phyloP scores from a whole-genome alignment of 306 rosid genomes.

The Arachis stenosperma region DNA sequence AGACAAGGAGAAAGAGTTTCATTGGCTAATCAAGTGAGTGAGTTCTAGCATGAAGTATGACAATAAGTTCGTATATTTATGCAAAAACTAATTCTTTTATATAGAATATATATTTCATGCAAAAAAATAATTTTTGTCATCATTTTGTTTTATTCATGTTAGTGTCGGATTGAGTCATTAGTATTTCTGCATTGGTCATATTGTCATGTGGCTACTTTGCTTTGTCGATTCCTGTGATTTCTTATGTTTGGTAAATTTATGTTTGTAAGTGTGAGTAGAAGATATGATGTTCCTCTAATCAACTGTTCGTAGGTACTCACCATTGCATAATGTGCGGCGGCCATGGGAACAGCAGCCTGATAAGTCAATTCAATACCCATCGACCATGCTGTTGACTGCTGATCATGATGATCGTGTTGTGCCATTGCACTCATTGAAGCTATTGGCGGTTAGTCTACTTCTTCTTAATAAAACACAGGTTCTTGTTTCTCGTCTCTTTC shows the following conservation, averaged over 20 bases:
- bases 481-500: neutral
- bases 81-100: conserved; percentile 2
- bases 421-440: conserved; percentile 84
- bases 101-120: too few species aligned
- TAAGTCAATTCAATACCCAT: conserved; percentile 72
- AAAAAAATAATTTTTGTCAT: too few species aligned
- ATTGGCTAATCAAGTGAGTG: conserved; percentile 85
- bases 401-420: conserved; percentile 99
- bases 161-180: neutral
- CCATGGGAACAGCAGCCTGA: conserved; percentile 79
- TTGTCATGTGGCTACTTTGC: conserved; percentile 2
- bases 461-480: conserved; percentile 1
- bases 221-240: conserved; percentile 22
- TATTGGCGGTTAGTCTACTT: conserved; percentile 76
- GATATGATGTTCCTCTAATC: conserved; percentile 18
- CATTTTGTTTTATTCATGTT: neutral
- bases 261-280: neutral
- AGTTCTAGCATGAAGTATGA: conserved; percentile 23
- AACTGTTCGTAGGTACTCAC: conserved; percentile 76
- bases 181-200: neutral
- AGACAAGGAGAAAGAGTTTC: conserved; percentile 85
- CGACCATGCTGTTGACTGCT: conserved; percentile 92
- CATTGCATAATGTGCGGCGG: conserved; percentile 87
- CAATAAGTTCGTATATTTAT: conserved; percentile 14
- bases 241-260: neutral